Percentiles rank a stretch among this genome's conserved stretches.
phyloP scores from a whole-genome alignment of 2,329 filamentous ascomycete species.

The Paraconiothyrium sp. region DNA sequence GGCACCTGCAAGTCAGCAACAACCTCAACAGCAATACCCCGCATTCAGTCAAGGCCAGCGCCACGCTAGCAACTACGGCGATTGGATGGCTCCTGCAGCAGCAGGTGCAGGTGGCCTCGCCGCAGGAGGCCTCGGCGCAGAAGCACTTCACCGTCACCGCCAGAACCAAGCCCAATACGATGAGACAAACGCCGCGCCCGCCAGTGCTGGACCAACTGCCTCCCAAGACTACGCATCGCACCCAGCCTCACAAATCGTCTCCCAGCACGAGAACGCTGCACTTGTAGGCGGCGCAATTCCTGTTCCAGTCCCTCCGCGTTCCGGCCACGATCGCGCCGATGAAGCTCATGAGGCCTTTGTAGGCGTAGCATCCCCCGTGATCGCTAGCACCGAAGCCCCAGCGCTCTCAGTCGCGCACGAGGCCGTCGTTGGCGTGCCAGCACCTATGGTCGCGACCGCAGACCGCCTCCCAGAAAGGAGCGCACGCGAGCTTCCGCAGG shows the following conservation, averaged over 20 bases:
- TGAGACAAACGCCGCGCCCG: slow-evolving; percentile 12
- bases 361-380: slow-evolving; percentile 20
- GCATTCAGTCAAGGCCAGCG: slow-evolving; percentile 25
- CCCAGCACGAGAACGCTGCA: slow-evolving; percentile 4
- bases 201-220: background rate
- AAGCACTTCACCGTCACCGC: slow-evolving; percentile 41
- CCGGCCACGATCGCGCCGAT: slow-evolving; percentile 8
- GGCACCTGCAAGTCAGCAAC: slow-evolving; percentile 17
- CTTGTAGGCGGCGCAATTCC: background rate
- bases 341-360: slow-evolving; percentile 16
- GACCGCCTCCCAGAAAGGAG: background rate
- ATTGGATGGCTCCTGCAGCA: slow-evolving; percentile 65
- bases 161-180: slow-evolving; percentile 29
- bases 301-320: background rate
- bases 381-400: slow-evolving; percentile 21
- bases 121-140: slow-evolving; percentile 52
- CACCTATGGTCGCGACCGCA: background rate
- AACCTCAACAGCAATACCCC: slow-evolving; percentile 23
- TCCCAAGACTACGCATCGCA: background rate
- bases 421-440: slow-evolving; percentile 44
- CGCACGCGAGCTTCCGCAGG: slow-evolving; percentile 23
- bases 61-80: slow-evolving; percentile 58
- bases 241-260: slow-evolving; percentile 1
- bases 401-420: slow-evolving; percentile 25
- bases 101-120: slow-evolving; percentile 57